These are phyloP conservation scores for Solanum piurae DNA, from an alignment of 257 asterid species.

Conservation along the genomic window DNA sequence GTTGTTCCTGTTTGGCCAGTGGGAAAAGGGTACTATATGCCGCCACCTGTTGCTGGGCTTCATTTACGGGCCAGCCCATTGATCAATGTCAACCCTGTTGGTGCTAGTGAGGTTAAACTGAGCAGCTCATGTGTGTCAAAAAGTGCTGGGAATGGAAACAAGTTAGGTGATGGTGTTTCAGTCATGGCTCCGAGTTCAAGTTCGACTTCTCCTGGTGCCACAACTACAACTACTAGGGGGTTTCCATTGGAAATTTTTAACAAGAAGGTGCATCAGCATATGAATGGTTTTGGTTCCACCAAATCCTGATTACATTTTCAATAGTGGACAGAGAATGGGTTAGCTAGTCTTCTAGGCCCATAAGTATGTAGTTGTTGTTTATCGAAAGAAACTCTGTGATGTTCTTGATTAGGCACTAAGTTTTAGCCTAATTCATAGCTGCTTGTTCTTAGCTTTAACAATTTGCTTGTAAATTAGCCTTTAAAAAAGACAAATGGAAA, in stretches of 20 bases:
- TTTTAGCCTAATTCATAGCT: not conserved
- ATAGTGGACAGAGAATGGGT: not conserved
- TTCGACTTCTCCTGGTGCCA: no score
- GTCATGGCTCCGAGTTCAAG: no score
- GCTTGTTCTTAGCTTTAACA: not conserved
- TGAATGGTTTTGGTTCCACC: constrained; percentile 36
- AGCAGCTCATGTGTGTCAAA: no score
- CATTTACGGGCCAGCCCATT: no score
- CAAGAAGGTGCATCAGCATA: constrained; percentile 67
- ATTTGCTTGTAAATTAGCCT: not conserved
- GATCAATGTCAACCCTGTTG: no score
- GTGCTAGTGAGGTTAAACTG: no score
- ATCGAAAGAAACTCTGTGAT: not conserved
- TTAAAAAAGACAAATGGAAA: not conserved
- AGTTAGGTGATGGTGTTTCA: no score
- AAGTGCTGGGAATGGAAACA: no score
- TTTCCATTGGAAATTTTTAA: constrained; percentile 31
- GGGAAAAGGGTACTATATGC: no score
- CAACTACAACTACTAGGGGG: no score
- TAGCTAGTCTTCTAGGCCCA: not conserved
- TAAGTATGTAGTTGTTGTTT: not conserved
- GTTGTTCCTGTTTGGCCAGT: no score
- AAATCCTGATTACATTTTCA: constrained; percentile 9
- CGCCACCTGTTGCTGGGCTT: no score
- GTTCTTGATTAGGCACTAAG: not conserved